Evolutionary conservation across 805 yeast species (phyloP).

Genomic region (Isabelozyma rhagii): DNA sequence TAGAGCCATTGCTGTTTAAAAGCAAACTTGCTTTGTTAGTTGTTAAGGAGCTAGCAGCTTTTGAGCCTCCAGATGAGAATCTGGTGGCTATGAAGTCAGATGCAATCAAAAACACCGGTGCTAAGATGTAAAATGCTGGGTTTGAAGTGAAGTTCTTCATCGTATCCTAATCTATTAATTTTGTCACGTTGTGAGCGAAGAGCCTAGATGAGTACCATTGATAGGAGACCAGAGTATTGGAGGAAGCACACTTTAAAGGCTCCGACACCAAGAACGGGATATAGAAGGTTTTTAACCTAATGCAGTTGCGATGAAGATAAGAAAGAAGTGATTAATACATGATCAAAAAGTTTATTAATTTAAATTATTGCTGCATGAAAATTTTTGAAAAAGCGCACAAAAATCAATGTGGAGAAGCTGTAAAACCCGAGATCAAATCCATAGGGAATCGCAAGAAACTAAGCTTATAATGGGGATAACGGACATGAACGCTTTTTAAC

Average conservation of each 20-base stretch:
- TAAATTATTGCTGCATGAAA: background rate
- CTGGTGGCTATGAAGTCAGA: constrained; percentile 24
- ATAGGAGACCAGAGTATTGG: too few relatives aligned
- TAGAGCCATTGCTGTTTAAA: constrained; percentile 2
- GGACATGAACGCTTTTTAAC: too few relatives aligned
- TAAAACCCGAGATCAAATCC: background rate
- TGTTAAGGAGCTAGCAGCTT: constrained; percentile 3
- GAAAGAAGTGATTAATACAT: background rate
- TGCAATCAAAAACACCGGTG: constrained; percentile 30
- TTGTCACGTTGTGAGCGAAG: too few relatives aligned
- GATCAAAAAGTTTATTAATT: background rate
- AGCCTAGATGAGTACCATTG: too few relatives aligned
- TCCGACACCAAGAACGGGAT: background rate
- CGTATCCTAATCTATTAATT: too few relatives aligned
- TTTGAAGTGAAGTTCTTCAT: constrained; percentile 19
- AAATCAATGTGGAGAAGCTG: background rate
- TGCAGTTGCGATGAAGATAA: background rate
- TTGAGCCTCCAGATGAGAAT: constrained; percentile 11
- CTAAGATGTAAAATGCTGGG: constrained; percentile 21
- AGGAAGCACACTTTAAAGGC: too few relatives aligned
- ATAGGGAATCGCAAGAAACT: too few relatives aligned
- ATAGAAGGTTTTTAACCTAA: background rate
- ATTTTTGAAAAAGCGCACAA: background rate
- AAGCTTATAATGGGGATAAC: too few relatives aligned
- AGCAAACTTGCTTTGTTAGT: constrained; percentile 1